A percentile compares a stretch with the other conserved stretches of the same genome.
Evolutionary conservation across 768 basidiomycete genomes (phyloP).

Genomic region (Tulasnella sp.): DNA sequence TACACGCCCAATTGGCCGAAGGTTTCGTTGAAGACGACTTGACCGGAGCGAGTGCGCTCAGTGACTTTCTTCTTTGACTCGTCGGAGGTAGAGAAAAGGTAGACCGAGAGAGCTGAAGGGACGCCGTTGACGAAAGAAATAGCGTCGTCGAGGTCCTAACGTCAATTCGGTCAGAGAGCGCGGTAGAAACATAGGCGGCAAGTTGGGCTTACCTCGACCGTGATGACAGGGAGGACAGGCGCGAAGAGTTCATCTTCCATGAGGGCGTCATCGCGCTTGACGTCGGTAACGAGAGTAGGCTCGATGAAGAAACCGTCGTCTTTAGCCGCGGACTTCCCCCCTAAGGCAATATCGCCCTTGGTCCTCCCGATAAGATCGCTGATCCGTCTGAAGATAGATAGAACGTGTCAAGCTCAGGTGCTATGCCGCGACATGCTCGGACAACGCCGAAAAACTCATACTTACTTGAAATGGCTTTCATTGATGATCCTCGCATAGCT

Average conservation of each 20-base stretch:
- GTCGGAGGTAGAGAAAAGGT: slow-evolving; percentile 56
- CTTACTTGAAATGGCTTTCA: slow-evolving; percentile 45
- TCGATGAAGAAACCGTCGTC: slow-evolving; percentile 55
- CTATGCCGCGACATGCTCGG: background rate
- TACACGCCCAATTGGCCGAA: slow-evolving; percentile 44
- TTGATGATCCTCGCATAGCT: slow-evolving; percentile 54
- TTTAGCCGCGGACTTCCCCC: slow-evolving; percentile 57
- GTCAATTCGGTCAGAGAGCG: background rate
- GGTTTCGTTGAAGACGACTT: slow-evolving; percentile 57
- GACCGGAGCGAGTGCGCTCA: slow-evolving; percentile 54
- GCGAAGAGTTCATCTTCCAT: slow-evolving; percentile 40
- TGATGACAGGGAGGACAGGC: slow-evolving; percentile 40
- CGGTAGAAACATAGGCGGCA: background rate
- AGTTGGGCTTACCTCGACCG: slow-evolving; percentile 30
- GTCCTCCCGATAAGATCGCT: slow-evolving; percentile 60
- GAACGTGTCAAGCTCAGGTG: background rate
- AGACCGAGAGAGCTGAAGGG: slow-evolving; percentile 58
- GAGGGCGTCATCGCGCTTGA: slow-evolving; percentile 40
- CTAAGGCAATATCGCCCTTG: slow-evolving; percentile 60
- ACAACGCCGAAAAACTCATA: slow-evolving; percentile 44
- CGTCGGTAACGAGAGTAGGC: slow-evolving; percentile 67
- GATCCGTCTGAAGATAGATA: slow-evolving; percentile 2
- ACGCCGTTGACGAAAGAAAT: slow-evolving; percentile 33
- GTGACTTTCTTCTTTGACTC: slow-evolving; percentile 44
- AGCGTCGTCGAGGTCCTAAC: slow-evolving; percentile 34